A percentile compares a stretch with the other conserved stretches of the same genome.
These are phyloP conservation scores for Neurospora sp. DNA, from an alignment of 2,329 filamentous ascomycete genomes.

Conservation along the genomic window DNA sequence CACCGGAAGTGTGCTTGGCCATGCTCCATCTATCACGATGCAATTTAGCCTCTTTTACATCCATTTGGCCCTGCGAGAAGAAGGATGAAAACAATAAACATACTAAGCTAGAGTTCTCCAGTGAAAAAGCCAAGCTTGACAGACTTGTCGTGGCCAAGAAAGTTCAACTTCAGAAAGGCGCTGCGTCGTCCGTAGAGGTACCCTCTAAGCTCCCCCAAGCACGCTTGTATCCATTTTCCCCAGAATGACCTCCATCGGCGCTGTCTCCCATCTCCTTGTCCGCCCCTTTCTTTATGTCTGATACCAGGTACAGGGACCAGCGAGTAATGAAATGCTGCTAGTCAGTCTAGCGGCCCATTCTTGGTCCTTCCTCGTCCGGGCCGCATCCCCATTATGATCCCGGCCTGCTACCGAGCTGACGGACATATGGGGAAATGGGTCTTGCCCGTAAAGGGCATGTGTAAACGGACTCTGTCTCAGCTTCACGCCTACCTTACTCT, in stretches of 20 bases:
- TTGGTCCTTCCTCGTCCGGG: not conserved
- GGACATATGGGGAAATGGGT: not conserved
- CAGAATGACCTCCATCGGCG: no score
- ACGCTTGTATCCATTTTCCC: not conserved
- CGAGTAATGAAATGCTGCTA: not conserved
- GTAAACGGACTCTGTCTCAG: not conserved
- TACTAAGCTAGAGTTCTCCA: not conserved
- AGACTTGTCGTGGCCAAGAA: not conserved
- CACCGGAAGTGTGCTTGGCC: constrained; percentile 11
- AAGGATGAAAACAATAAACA: not conserved
- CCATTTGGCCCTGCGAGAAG: not conserved
- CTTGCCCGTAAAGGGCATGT: not conserved
- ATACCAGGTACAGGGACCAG: not conserved
- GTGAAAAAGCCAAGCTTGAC: not conserved
- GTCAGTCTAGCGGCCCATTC: not conserved
- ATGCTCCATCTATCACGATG: not conserved
- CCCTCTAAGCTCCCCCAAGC: not conserved
- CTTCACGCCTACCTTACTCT: not conserved
- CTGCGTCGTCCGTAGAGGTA: not conserved
- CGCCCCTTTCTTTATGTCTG: not conserved
- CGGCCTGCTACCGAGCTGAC: not conserved
- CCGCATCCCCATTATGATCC: not conserved
- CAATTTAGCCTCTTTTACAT: not conserved
- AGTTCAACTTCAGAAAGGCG: not conserved
- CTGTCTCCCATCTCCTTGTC: no score